Base-by-base conservation (phyloP, 371 early-diverging fungal species). In the Syncephalastrum monosporum region DNA sequence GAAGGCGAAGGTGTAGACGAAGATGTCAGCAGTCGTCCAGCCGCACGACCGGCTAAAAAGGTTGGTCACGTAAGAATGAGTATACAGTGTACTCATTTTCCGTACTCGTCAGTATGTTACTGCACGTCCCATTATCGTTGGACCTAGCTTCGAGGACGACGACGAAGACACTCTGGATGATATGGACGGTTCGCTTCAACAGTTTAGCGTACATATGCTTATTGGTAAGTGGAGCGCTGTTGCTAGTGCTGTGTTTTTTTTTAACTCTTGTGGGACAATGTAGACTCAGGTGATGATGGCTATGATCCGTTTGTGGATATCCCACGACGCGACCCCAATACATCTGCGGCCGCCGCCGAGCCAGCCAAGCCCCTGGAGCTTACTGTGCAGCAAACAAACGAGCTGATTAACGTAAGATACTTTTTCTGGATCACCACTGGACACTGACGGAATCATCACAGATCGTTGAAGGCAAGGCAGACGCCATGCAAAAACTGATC, bases 1-100 rank as follows among this genome's bases (percentile, higher is more conserved):
- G 92, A 91, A 19, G 90, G 86, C 53, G 91, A 91, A 65, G 86
- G 87, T 4, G 69, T 83, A 3, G 83, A 76, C 21, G 77, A 74
- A 25, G 83, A 81, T 21, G 52, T 53, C 8, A 45, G 21, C 16
- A 47, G 53, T 13, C 41, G 60, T 21, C 55, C 49, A 15, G 38
- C 59, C 44, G 46, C 60, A 27, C 60, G 68, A 19, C 55, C 61
- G 16, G 23, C 59, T 4, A 60, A 55, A 33, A 63, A 68, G 57
- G 68, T 68, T 47, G 16, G 24, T 23, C 38, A 16, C 41, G 4
- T 12, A 14, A 15, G 6, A 8, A 3, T 46, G 15, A 46, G 23
- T 46, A 8, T 45, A 13, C 23, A 46, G 38, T 10, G 10, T 2
- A 12, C 38, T 33, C 38, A 33, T 33, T 33, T 33, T 0, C 7